These are phyloP conservation scores for Lachancea lanzarotensis DNA, from an alignment of 805 yeast genomes.

Conservation along the genomic window DNA sequence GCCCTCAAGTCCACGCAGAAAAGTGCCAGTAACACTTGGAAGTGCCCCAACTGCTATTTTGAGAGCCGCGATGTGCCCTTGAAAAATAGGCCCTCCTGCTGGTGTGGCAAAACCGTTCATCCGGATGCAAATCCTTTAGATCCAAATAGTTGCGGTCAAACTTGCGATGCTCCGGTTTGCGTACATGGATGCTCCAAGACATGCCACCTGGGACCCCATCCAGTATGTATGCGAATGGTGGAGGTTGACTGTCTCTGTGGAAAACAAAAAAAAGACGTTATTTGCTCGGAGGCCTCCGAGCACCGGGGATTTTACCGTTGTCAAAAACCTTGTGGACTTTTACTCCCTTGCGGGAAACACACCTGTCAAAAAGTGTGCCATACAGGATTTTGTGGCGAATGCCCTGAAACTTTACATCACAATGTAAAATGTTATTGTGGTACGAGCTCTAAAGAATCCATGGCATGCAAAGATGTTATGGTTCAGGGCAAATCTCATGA, in stretches of 20 bases:
- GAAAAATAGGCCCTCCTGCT: constrained; percentile 49
- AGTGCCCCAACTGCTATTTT: constrained; percentile 69
- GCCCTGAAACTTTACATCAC: constrained; percentile 40
- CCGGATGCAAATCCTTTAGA: constrained; percentile 52
- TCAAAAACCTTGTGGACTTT: constrained; percentile 50
- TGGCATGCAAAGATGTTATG: constrained; percentile 38
- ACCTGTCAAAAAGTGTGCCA: constrained; percentile 62
- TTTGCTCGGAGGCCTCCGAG: constrained; percentile 64
- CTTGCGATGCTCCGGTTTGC: constrained; percentile 60
- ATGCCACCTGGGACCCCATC: constrained; percentile 91
- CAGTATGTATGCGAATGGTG: constrained; percentile 72
- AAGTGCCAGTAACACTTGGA: constrained; percentile 57
- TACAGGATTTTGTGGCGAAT: constrained; percentile 74
- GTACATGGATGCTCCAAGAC: constrained; percentile 66
- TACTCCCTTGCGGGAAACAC: constrained; percentile 68
- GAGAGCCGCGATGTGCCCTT: constrained; percentile 44
- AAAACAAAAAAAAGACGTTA: constrained; percentile 54
- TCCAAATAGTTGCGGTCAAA: constrained; percentile 88
- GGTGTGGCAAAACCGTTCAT: constrained; percentile 78
- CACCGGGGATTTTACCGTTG: constrained; percentile 52
- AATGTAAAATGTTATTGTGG: constrained; percentile 75
- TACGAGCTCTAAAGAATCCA: constrained; percentile 35
- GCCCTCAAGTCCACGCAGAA: constrained; percentile 69
- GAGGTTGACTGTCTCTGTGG: constrained; percentile 71
- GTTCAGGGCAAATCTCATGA: constrained; percentile 35